Percentiles rank a stretch among this genome's conserved stretches.
These are phyloP conservation scores for Emergomyces africanus DNA, from an alignment of 2,329 filamentous ascomycete species.

Conservation along the genomic window DNA sequence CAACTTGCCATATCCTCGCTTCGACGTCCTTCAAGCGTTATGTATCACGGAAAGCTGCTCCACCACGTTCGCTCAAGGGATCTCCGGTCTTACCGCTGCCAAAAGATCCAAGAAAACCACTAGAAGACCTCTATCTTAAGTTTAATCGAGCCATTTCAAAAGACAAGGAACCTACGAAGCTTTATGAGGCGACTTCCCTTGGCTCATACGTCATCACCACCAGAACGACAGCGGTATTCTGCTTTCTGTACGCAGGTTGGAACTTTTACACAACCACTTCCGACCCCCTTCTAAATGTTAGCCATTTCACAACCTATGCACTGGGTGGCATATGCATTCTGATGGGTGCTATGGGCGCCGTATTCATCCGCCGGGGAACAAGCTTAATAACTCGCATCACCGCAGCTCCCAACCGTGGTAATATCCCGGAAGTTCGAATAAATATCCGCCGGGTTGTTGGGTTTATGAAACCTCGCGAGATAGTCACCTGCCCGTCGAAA, in stretches of 20 bases:
- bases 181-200: conserved; percentile 55
- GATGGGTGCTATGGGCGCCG: conserved; percentile 48
- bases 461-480: conserved; percentile 24
- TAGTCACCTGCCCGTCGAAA: conserved; percentile 17
- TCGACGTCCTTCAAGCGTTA: not conserved
- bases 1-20: not conserved
- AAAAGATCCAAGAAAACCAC: not conserved
- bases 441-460: conserved; percentile 24
- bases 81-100: not conserved
- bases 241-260: conserved; percentile 38
- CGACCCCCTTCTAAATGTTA: conserved; percentile 39
- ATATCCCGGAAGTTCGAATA: conserved; percentile 21
- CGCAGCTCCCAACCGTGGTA: conserved; percentile 30
- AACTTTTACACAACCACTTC: conserved; percentile 40
- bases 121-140: conserved; percentile 5
- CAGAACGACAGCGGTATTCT: conserved; percentile 44
- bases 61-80: too few species aligned
- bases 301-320: conserved; percentile 44
- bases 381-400: conserved; percentile 47
- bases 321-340: conserved; percentile 47
- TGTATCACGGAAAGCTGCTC: not conserved
- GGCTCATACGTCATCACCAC: conserved; percentile 49
- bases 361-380: conserved; percentile 45
- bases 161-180: conserved; percentile 42
- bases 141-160: conserved; percentile 35